Base-by-base conservation (phyloP, 2,329 filamentous ascomycete genomes). In the Chaetomium sp. region DNA sequence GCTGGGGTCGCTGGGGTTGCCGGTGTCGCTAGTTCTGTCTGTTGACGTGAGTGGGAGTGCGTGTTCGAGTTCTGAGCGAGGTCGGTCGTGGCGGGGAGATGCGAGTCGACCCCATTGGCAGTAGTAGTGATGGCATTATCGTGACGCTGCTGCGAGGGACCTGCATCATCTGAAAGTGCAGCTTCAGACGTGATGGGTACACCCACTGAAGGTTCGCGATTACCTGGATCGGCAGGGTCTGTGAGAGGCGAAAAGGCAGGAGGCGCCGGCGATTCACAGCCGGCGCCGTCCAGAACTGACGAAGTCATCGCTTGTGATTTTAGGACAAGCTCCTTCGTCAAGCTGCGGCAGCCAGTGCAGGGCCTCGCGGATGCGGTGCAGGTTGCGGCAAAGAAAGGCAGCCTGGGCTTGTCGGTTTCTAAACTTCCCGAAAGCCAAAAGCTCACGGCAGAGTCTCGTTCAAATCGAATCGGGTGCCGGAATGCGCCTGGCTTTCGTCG, bases 281-380 rank as follows among this genome's bases (percentile, higher is more conserved):
- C 63, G 65, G 59, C 68, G 69, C 68, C 68, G 68, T 72, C 69
- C 63, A 66, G 63, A 62, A 69, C 67, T 74, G 83, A 84, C 83
- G 83, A 86, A 84, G 82, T 85, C 83, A 86, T 85, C 82, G 83
- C 83, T 85, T 78, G 81, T 75, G 74, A 73, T 70, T 67, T 67
- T 66, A 62, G 68, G 71, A 76, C 82, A 82, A 84, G 83, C 83
- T 85, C 82, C 78, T 85, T 83, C 82, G 82, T 80, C 83, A 76
- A 55, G 45, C 56, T 63, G 60, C 49, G 51, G 45, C 57, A 59
- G 49, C 49, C 33, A 38, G 54, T n/a, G 33, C 33, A 31, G 27
- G 38, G 25, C 25, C 38, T 31, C 49, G 35, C 33, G 27, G 21
- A 50, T 25, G 55, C 35, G 56, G 58, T 45, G 47, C 19, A 19